Evolutionary conservation across 169 alveolate genomes (phyloP).

Genomic region (Eimeria tenella): DNA sequence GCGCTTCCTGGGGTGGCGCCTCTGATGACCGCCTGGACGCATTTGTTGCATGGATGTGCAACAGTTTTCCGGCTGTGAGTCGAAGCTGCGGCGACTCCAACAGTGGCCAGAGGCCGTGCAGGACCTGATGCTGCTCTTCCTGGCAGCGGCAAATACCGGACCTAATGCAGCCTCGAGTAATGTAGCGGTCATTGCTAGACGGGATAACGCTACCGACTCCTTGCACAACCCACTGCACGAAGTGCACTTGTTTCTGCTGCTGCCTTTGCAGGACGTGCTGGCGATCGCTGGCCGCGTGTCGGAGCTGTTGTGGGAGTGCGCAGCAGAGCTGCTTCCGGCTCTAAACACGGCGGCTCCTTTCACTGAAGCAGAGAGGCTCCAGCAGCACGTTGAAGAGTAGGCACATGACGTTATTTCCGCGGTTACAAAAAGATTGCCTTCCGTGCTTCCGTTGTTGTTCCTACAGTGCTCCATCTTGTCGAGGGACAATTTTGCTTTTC

Average conservation of each 20-base stretch:
- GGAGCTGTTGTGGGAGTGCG: conserved; percentile 8
- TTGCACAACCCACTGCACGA: too few relatives aligned
- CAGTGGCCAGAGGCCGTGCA: background rate
- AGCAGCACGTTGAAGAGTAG: conserved; percentile 16
- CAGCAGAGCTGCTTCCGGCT: conserved; percentile 12
- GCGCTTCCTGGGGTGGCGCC: conserved; percentile 5
- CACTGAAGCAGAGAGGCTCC: background rate
- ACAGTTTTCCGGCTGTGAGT: conserved; percentile 12
- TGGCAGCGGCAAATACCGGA: background rate
- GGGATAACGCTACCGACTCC: too few relatives aligned
- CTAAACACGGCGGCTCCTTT: background rate
- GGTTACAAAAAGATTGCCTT: background rate
- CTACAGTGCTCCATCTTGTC: background rate
- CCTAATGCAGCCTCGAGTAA: background rate
- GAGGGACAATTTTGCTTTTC: too few relatives aligned
- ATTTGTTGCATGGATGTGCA: conserved; percentile 34
- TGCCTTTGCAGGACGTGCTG: conserved; percentile 13
- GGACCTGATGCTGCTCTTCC: background rate
- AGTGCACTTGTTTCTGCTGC: background rate
- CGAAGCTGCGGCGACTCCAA: background rate
- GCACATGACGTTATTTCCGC: background rate
- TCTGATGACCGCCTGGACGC: conserved; percentile 4
- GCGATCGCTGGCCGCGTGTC: background rate
- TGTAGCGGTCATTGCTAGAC: background rate
- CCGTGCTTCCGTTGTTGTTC: background rate